These are phyloP conservation scores for Colletotrichum melonis DNA, from an alignment of 2,329 filamentous ascomycete species.

Conservation along the genomic window DNA sequence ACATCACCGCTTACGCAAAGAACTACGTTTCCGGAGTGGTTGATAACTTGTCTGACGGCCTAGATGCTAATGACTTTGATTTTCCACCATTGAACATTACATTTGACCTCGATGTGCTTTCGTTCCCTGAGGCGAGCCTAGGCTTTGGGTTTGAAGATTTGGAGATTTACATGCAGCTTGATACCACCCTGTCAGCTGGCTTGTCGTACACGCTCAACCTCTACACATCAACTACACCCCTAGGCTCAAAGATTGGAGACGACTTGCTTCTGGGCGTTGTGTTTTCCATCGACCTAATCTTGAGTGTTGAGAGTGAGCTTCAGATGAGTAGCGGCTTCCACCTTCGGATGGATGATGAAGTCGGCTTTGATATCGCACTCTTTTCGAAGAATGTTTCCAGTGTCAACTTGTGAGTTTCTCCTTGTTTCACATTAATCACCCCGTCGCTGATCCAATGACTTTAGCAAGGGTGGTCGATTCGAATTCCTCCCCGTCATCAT, in stretches of 20 bases:
- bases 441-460: not conserved
- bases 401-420: constrained; percentile 58
- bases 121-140: constrained; percentile 56
- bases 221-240: constrained; percentile 55
- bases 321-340: constrained; percentile 67
- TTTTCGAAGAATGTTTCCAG: constrained; percentile 61
- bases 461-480: constrained; percentile 63
- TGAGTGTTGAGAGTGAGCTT: constrained; percentile 58
- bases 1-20: constrained; percentile 48
- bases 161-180: constrained; percentile 63
- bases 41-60: constrained; percentile 41
- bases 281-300: constrained; percentile 62
- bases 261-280: constrained; percentile 57
- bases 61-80: constrained; percentile 45
- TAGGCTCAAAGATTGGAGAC: constrained; percentile 54
- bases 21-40: constrained; percentile 45
- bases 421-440: not conserved
- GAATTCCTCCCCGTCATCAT: constrained; percentile 68
- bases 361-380: constrained; percentile 59
- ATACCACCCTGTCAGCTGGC: constrained; percentile 53
- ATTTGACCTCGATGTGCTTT: constrained; percentile 55
- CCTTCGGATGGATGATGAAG: constrained; percentile 62
- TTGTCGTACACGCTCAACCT: constrained; percentile 61
- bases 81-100: constrained; percentile 52
- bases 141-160: constrained; percentile 60